Evolutionary conservation across 1,139 yeast species (phyloP).

Genomic region (Suhomyces maxii): DNA sequence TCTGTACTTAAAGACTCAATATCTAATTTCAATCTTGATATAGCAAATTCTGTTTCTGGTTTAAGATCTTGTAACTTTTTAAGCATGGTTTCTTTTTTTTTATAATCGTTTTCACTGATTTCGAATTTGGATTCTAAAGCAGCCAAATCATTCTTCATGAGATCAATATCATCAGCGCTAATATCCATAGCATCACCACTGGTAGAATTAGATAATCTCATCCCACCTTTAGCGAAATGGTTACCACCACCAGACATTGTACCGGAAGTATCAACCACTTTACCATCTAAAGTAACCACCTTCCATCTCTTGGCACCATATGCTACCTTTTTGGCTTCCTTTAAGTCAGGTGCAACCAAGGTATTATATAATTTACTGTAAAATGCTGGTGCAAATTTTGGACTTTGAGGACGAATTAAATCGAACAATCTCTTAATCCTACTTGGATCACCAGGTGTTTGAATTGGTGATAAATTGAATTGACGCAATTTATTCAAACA

Average conservation of each 20-base stretch:
- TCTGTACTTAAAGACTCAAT: slow-evolving; percentile 57
- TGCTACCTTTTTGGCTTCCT: slow-evolving; percentile 85
- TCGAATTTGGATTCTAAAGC: slow-evolving; percentile 59
- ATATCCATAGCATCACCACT: slow-evolving; percentile 23
- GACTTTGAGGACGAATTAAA: slow-evolving; percentile 66
- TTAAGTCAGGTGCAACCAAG: slow-evolving; percentile 75
- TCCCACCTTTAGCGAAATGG: slow-evolving; percentile 60
- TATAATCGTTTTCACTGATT: slow-evolving; percentile 50
- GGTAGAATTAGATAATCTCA: slow-evolving; percentile 45
- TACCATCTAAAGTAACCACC: slow-evolving; percentile 92
- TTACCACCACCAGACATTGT: slow-evolving; percentile 97
- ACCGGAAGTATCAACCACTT: slow-evolving; percentile 91
- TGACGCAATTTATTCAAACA: slow-evolving; percentile 72
- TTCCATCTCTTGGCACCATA: slow-evolving; percentile 79
- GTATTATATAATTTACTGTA: slow-evolving; percentile 86
- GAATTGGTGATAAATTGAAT: slow-evolving; percentile 59
- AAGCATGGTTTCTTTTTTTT: slow-evolving; percentile 61
- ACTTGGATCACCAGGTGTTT: slow-evolving; percentile 66
- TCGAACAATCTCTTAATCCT: slow-evolving; percentile 83
- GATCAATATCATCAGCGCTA: slow-evolving; percentile 60
- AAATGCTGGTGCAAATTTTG: slow-evolving; percentile 80
- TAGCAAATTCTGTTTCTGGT: slow-evolving; percentile 68
- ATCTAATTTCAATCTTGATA: slow-evolving; percentile 64
- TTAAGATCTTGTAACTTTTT: slow-evolving; percentile 58
- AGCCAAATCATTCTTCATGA: slow-evolving; percentile 53